Evolutionary conservation across 164 flowering plant genomes (phyloP).

Genomic region (Annona cherimola): DNA sequence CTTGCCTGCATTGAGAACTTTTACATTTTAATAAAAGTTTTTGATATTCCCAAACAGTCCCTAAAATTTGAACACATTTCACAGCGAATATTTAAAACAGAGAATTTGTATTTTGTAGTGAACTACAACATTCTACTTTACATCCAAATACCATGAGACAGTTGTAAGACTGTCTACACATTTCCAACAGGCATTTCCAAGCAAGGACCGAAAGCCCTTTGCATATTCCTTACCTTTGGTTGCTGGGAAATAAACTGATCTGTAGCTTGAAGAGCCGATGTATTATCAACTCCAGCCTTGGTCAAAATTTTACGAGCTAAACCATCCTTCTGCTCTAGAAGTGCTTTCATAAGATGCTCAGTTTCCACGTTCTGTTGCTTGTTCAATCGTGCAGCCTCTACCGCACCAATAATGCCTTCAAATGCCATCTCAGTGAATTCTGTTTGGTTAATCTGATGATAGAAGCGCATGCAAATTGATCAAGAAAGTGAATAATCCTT

Average conservation of each 20-base stretch:
- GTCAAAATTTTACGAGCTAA: constrained; percentile 84
- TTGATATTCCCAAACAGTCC: too few species aligned
- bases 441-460: constrained; percentile 37
- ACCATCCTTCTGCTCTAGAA: constrained; percentile 93
- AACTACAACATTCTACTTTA: background rate
- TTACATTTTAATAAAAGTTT: too few species aligned
- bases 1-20: too few species aligned
- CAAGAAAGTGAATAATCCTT: background rate
- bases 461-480: background rate
- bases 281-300: constrained; percentile 83
- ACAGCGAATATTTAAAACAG: background rate
- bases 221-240: constrained; percentile 50
- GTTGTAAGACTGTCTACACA: background rate
- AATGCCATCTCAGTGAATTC: constrained; percentile 95
- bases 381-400: constrained; percentile 63
- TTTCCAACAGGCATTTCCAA: background rate
- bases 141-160: background rate
- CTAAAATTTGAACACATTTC: too few species aligned
- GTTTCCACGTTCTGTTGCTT: constrained; percentile 87
- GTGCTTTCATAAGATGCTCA: constrained; percentile 94
- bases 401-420: constrained; percentile 85
- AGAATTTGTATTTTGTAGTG: background rate
- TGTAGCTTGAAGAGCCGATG: constrained; percentile 73
- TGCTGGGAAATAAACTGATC: constrained; percentile 74
- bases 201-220: background rate